A percentile compares a stretch with the other conserved stretches of the same genome.
These are phyloP conservation scores for Apiospora pterosperma DNA, from an alignment of 2,329 filamentous ascomycete genomes.

Conservation along the genomic window DNA sequence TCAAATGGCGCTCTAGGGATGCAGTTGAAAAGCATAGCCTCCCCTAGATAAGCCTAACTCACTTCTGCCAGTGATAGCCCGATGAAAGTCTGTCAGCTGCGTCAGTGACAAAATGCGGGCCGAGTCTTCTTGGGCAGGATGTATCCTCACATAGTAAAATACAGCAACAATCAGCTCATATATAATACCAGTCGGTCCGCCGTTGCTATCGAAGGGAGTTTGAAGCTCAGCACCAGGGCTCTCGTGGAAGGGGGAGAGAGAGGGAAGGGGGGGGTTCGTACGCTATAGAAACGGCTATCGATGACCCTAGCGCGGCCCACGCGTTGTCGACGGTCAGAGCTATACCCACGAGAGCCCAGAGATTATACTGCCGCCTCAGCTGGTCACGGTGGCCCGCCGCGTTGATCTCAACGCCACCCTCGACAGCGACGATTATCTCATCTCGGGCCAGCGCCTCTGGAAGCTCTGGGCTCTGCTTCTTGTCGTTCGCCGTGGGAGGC, in stretches of 20 bases:
- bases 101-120: background rate
- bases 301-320: constrained; percentile 62
- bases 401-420: background rate
- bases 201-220: constrained; percentile 31
- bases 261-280: constrained; percentile 20
- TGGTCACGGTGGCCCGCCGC: background rate
- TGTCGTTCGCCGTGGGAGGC: background rate
- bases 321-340: constrained; percentile 63
- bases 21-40: too few species aligned
- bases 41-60: background rate
- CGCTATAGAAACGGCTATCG: constrained; percentile 50
- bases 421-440: background rate
- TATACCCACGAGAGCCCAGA: constrained; percentile 56
- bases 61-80: background rate
- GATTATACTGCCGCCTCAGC: constrained; percentile 57
- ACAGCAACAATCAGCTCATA: constrained; percentile 39
- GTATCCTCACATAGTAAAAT: constrained; percentile 33
- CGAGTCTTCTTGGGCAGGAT: too few species aligned
- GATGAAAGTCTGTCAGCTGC: background rate
- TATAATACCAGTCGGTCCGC: constrained; percentile 38
- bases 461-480: background rate
- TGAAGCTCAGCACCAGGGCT: background rate
- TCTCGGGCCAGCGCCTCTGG: background rate
- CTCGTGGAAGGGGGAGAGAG: background rate
- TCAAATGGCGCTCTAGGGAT: too few species aligned